Conservation (phyloP, 2,329 filamentous ascomycete genomes). For the Trichophyton rubrum region DNA sequence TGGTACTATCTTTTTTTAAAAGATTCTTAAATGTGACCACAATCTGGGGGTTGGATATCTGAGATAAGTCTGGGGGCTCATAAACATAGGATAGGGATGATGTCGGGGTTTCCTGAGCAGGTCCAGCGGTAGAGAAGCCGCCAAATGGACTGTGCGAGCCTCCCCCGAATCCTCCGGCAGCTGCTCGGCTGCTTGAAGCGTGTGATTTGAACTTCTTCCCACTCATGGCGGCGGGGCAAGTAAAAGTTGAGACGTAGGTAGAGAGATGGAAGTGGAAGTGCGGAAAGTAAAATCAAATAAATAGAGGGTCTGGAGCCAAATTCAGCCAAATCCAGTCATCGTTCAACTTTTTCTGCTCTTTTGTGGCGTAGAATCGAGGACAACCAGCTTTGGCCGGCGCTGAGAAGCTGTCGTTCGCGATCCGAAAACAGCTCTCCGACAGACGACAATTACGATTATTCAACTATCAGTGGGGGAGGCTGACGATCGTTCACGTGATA, state of each 20-base stretch:
- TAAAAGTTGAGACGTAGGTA: not conserved
- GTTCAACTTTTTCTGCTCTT: not conserved
- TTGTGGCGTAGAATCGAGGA: not conserved
- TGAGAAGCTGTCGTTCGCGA: not conserved
- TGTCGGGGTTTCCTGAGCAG: slow-evolving; percentile 33
- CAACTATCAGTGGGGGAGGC: not conserved
- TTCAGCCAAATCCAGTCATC: not conserved
- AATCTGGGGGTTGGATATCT: slow-evolving; percentile 65
- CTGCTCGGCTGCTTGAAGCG: slow-evolving; percentile 51
- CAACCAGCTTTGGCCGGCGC: not conserved
- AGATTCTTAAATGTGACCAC: slow-evolving; percentile 89
- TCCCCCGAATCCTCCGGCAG: slow-evolving; percentile 35
- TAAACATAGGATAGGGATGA: slow-evolving; percentile 74
- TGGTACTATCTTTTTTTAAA: slow-evolving; percentile 83
- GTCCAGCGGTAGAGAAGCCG: slow-evolving; percentile 25
- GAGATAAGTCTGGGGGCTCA: slow-evolving; percentile 68
- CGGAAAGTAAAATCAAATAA: not conserved
- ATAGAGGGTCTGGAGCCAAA: not conserved
- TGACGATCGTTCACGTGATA: not conserved
- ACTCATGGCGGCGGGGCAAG: slow-evolving; percentile 27
- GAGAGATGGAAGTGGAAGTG: not conserved
- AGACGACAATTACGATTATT: too few relatives aligned
- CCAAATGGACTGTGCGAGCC: slow-evolving; percentile 27
- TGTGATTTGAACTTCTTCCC: slow-evolving; percentile 53
- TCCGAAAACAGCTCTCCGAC: not conserved